Evolutionary conservation across 352 stramenopile species (phyloP), one percentile per base, ranked within the genome.

Genomic region (Pythium periplocum): DNA sequence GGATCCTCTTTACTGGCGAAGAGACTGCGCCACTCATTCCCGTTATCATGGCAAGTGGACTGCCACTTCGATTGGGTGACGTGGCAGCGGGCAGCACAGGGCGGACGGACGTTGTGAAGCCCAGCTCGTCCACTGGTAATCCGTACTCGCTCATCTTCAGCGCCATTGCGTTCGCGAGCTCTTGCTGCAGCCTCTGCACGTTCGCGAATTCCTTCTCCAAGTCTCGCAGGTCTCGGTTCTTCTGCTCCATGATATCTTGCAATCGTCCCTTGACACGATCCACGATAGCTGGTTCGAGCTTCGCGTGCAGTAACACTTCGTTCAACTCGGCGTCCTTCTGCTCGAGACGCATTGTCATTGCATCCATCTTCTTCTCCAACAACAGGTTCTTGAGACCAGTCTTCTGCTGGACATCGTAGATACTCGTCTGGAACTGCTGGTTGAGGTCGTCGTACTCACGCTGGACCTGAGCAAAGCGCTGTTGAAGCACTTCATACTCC

Each of bases 381-480:
- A 98, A 59, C 35, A 98, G 61, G 45, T 97, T 97, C 59, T 96
- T 90, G 54, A 98, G 96, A 12, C 91, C 90, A 6, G 76, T 85
- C 61, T 97, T 97, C 44, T 97, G 95, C 64, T 98, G 88, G 8
- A 97, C 90, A 17, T 96, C 79, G 72, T 95, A 96, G 32, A 98
- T 90, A 35, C 82, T 92, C 8, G 60, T 57, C 57, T 96, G 81
- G 61, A 98, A 96, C 48, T 87, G 72, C 3, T 81, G 61, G 40
- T 95, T 89, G n/a, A 98, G 85, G 34, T 96, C 75, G 35, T 96
- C 71, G 32, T 93, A 69, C 57, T 99, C 96, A 17, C 71, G 70
- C 50, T 87, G 59, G 2, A 98, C 78, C 45, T 91, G 74, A 10
- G 73, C 73, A 62, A 82, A 87, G 30, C 92, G 83, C 71, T 98